Base-by-base conservation (phyloP, 2,329 filamentous ascomycete genomes). In the Pseudodiploospora longispora region DNA sequence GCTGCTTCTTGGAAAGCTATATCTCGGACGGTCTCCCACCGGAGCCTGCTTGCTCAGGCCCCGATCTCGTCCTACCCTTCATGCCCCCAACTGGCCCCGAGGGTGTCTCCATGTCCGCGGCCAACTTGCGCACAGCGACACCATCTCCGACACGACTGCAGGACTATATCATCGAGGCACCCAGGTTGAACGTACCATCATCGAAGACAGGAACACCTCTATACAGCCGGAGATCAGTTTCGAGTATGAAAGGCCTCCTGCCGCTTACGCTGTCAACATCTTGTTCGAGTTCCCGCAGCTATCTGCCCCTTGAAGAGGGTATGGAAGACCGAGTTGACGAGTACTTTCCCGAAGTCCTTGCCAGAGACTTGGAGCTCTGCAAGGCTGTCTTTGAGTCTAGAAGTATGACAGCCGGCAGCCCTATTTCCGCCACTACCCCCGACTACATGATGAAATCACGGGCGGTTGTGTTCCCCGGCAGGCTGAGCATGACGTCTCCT, bases 341-440 rank as follows among this genome's bases (percentile, higher is more conserved):
- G 55, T 79, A 71, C 58, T 62, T 80, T 12, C 72, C 76, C 3
- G 77, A 80, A 58, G 52, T 78, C 34, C 62, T 80, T n/a, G 76
- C 69, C 6, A 67, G 65, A 47, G 75, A 80, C 49, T 61, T 80
- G 38, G 71, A 76, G 53, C 54, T 65, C 27, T 76, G 72, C 12
- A 63, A 63, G 41, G 59, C 64, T 7, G 55, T 75, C 28, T 79
- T 78, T 44, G 60, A 60, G 28, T 66, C 72, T 10, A 74, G 63
- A 54, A 71, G 69, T 46, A 71, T 78, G 67, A 75, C 75, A 5
- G 69, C 74, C 27, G 75, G 75, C 6, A 54, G 63, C 6, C 75
- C 76, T 1, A 58, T 60, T 8, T 58, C 58, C 32, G 55, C 58
- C 3, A 50, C 38, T 30, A 32, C 30, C 6, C 28, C 41, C 27